Evolutionary conservation across 306 rosid genomes (phyloP), one percentile per base, ranked within the genome.

Genomic region (Castanea crenata): DNA sequence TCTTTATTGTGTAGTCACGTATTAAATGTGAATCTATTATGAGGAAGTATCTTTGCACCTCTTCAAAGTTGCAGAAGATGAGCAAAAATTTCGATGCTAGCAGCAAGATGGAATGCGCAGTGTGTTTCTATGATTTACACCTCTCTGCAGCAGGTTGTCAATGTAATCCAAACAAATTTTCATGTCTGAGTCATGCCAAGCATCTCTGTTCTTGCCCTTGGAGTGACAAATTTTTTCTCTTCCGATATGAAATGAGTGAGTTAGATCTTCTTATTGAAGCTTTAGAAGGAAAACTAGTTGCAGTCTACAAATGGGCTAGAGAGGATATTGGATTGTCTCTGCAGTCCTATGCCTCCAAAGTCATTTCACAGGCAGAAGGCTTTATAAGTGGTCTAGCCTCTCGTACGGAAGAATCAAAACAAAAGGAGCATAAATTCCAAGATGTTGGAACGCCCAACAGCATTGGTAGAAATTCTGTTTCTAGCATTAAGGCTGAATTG

Each of bases 151-250:
- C 87, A 55, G 79, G 85, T 57, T 95, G 99, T 80, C 82, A 79
- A 34, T 95, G 99, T 78, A 89, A 92, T 69, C 73, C 78, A 10
- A 83, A 87, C 83, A 88, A 73, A 83, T 91, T 84, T 86, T 92
- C 92, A 0, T 93, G 99, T 81, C 91, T 93, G 73, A 44, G 81
- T 80, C 99, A 95, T 63, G 92, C 91, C 35, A 95, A 86, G 84
- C 92, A 89, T 80, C 82, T 93, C 21, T 95, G 99, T 87, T 78
- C 88, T 82, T 95, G 98, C 81, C 32, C 84, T 86, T 92, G 98
- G 98, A 64, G 76, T 62, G 70, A 87, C 49, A 91, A 82, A 80
- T 72, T 61, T 76, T 74, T 90, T 78, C 85, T 89, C 52, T 84
- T 78, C 81, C 93, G 92, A n/a, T 85, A 93, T 32, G 79, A 87